Percentiles rank a stretch among this genome's conserved stretches.
phyloP scores from a whole-genome alignment of 148 eudicot species.

The Rhododendron molle region DNA sequence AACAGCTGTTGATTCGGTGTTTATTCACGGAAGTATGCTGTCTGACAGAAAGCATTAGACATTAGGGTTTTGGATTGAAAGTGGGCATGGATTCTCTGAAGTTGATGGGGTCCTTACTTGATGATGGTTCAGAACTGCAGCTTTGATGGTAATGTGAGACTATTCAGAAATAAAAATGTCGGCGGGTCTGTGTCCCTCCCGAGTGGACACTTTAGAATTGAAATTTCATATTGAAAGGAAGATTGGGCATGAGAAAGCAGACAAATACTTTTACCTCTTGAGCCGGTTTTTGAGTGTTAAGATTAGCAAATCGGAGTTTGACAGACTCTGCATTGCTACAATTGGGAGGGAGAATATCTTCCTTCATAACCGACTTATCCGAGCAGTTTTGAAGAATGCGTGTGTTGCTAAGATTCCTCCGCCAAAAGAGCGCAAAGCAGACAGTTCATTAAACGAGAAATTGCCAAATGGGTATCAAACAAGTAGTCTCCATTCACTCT shows the following conservation, averaged over 20 bases:
- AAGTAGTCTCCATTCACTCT: constrained; percentile 48
- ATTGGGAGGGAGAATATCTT: constrained; percentile 64
- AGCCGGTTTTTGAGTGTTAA: constrained; percentile 36
- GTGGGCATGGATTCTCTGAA: constrained; percentile 5
- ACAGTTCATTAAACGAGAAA: constrained; percentile 29
- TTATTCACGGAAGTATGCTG: background rate
- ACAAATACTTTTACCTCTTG: constrained; percentile 53
- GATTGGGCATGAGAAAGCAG: constrained; percentile 55
- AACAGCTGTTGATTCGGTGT: constrained; percentile 6
- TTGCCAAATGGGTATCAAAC: constrained; percentile 53
- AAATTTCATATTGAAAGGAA: constrained; percentile 48
- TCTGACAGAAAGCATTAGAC: constrained; percentile 14
- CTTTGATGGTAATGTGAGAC: background rate
- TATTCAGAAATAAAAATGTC: constrained; percentile 31
- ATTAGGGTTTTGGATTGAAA: constrained; percentile 17
- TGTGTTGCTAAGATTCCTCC: constrained; percentile 50
- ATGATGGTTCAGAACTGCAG: background rate
- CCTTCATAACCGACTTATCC: constrained; percentile 65
- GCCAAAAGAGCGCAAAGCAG: constrained; percentile 23
- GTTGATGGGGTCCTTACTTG: constrained; percentile 9
- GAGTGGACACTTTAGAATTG: constrained; percentile 33
- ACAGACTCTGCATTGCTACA: constrained; percentile 41
- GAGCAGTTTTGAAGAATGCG: constrained; percentile 61
- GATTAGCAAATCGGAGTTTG: constrained; percentile 54
- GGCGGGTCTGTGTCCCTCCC: constrained; percentile 42